Percentiles rank a stretch among this genome's conserved stretches.
Conservation (phyloP, 2,329 filamentous ascomycete species). For the Verticillium longisporum region DNA sequence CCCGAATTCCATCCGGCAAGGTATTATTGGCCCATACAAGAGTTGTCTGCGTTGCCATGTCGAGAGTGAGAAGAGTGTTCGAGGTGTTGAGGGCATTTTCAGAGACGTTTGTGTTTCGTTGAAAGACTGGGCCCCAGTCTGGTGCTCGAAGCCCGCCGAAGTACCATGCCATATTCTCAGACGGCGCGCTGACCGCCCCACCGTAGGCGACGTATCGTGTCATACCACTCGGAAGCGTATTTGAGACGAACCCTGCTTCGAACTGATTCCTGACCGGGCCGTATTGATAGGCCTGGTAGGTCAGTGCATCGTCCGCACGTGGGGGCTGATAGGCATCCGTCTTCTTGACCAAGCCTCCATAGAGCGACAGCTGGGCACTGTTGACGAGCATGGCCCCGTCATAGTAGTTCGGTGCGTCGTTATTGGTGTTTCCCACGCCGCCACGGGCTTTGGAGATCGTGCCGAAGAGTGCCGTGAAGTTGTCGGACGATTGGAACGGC, state of each 20-base stretch:
- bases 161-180: constrained; percentile 66
- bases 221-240: too few species aligned
- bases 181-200: constrained; percentile 56
- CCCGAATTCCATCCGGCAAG: too few species aligned
- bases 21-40: constrained; percentile 41
- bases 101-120: constrained; percentile 21
- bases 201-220: constrained; percentile 60
- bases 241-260: constrained; percentile 36
- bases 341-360: constrained; percentile 46
- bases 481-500: constrained; percentile 45
- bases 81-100: constrained; percentile 36
- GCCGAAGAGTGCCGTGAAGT: constrained; percentile 46
- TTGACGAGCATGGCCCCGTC: constrained; percentile 63
- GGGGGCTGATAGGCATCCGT: constrained; percentile 31
- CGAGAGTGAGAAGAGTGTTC: constrained; percentile 52
- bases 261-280: constrained; percentile 19
- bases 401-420: constrained; percentile 46
- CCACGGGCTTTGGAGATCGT: constrained; percentile 39
- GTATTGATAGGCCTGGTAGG: constrained; percentile 48
- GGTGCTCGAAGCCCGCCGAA: constrained; percentile 56
- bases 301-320: constrained; percentile 32
- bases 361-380: constrained; percentile 55
- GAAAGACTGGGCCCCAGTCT: constrained; percentile 41
- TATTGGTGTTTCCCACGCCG: constrained; percentile 40
- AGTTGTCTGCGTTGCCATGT: constrained; percentile 50